These are phyloP conservation scores for Fragaria ananassa DNA, from an alignment of 306 rosid species.

Conservation along the genomic window DNA sequence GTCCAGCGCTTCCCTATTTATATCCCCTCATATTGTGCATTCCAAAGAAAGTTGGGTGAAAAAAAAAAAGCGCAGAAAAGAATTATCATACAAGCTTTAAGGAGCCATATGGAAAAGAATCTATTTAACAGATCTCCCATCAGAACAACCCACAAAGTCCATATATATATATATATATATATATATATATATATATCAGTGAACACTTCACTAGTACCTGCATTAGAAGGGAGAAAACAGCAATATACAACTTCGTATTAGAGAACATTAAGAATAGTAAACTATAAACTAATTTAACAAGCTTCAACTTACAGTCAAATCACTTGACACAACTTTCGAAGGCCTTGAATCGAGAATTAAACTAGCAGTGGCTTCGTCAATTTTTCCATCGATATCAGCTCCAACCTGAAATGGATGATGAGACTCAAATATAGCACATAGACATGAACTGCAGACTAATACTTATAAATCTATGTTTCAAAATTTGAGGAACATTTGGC, in stretches of 20 bases:
- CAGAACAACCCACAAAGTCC: slow-evolving; percentile 98
- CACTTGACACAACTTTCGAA: slow-evolving; percentile 81
- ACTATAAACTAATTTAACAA: slow-evolving; percentile 11
- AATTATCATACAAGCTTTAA: slow-evolving; percentile 66
- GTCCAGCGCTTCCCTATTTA: background rate
- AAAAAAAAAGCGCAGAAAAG: background rate
- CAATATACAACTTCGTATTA: slow-evolving; percentile 5
- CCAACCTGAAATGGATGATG: slow-evolving; percentile 55
- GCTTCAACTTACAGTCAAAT: slow-evolving; percentile 70
- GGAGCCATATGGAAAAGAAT: slow-evolving; percentile 97
- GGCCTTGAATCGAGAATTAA: slow-evolving; percentile 86
- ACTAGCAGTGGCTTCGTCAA: slow-evolving; percentile 79
- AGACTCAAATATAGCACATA: slow-evolving; percentile 4
- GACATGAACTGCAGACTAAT: slow-evolving; percentile 10
- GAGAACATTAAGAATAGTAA: background rate
- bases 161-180: slow-evolving; percentile 38
- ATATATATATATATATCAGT: slow-evolving; percentile 5
- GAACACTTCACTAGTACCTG: slow-evolving; percentile 88
- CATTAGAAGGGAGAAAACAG: slow-evolving; percentile 13
- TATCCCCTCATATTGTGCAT: background rate
- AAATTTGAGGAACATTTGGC: background rate
- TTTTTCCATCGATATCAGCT: slow-evolving; percentile 77
- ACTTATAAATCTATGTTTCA: background rate
- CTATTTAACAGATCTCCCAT: slow-evolving; percentile 85
- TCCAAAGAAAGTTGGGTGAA: background rate